Evolutionary conservation across 1,139 yeast genomes (phyloP), one percentile per base, ranked within the genome.

Genomic region (Taphrina populina): DNA sequence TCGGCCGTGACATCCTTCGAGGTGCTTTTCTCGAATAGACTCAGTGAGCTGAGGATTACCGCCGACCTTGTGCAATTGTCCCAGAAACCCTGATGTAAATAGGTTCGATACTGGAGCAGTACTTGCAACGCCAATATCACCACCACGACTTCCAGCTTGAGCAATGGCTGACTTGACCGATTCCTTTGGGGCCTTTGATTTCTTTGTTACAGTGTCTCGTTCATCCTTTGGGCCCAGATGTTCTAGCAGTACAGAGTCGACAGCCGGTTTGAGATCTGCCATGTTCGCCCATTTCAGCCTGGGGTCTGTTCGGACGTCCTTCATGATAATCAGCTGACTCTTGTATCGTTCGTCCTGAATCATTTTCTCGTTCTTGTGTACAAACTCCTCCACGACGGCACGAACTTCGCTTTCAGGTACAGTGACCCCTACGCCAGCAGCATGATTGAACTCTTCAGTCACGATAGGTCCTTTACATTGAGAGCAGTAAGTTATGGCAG

Each of bases 51-150:
- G 98, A 40, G 92, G 88, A 69, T 90, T 92, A 68, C 83, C 96
- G 62, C 97, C 98, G 24, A 95, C 88, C 69, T 87, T 86, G 72
- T 94, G 98, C 65, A 94, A 76, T 60, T 87, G 95, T 41, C 97
- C 98, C 58, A 94, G 76, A 73, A 92, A 94, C 7, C 99, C 99
- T 70, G 92, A 97, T 15, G 83, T 75, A 68, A 90, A 94, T 96
- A 94, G 90, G 44, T 92, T 81, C 70, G 95, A 77, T 11, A 32
- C 53, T 8, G 64, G 65, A 15, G 64, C 65, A 3, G 63, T 62
- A 4, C 65, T 66, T n/a, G 66, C 71, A n/a, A n/a, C n/a, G n/a
- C n/a, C n/a, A n/a, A n/a, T n/a, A n/a, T n/a, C n/a, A n/a, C n/a
- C n/a, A n/a, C n/a, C n/a, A n/a, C n/a, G n/a, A n/a, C n/a, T n/a